These are phyloP conservation scores for Penicillium crystallinum DNA, from an alignment of 495 filamentous ascomycete genomes.

Conservation along the genomic window DNA sequence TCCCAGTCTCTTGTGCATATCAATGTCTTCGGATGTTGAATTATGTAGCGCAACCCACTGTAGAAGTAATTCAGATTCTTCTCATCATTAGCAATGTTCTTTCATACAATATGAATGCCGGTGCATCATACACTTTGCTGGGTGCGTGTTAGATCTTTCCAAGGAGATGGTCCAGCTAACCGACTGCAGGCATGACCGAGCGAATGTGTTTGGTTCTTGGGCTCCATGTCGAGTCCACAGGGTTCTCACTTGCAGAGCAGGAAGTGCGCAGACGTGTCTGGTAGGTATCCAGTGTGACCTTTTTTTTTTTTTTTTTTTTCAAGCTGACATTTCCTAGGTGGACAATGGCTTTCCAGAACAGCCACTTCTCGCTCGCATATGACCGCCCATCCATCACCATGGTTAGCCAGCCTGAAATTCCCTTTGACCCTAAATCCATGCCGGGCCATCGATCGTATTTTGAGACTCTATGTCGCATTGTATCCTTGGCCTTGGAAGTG, in stretches of 20 bases:
- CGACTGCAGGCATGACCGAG: conserved; percentile 48
- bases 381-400: conserved; percentile 53
- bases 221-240: conserved; percentile 49
- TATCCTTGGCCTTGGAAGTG: conserved; percentile 50
- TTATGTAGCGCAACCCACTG: conserved; percentile 52
- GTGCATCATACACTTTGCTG: conserved; percentile 55
- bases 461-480: conserved; percentile 50
- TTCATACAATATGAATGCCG: conserved; percentile 61
- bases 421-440: conserved; percentile 42
- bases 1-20: conserved; percentile 54
- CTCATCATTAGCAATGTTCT: conserved; percentile 57
- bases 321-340: conserved; percentile 34
- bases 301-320: neutral
- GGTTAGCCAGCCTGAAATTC: conserved; percentile 47
- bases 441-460: conserved; percentile 49
- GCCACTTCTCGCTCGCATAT: conserved; percentile 56
- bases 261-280: conserved; percentile 38
- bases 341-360: conserved; percentile 58
- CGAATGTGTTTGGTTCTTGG: conserved; percentile 56
- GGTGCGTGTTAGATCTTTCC: conserved; percentile 27
- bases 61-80: conserved; percentile 54
- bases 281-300: conserved; percentile 19
- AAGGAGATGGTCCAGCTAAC: conserved; percentile 2
- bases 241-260: conserved; percentile 34
- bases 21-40: conserved; percentile 59